Evolutionary conservation across 2,329 filamentous ascomycete genomes (phyloP), one percentile per base, ranked within the genome.

Genomic region (Tolypocladium endophyticum): DNA sequence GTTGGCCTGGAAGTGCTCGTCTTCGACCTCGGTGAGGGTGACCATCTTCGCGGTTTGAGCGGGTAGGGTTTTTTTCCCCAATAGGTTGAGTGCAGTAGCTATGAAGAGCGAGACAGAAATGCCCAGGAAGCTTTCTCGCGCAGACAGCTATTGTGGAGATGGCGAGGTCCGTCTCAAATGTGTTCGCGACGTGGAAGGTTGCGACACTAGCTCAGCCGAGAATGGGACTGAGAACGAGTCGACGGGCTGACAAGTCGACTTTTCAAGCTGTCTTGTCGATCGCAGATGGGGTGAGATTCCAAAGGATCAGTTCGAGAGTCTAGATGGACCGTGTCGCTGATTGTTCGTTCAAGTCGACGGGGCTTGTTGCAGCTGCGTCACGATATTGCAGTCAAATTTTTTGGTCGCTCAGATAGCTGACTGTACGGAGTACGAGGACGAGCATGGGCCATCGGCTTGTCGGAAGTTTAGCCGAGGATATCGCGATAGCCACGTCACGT

Each of bases 21-120:
- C 93, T 73, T 95, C 88, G 72, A 97, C 93, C 81, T 97, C 93
- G 73, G 91, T 90, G 73, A 97, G 90, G 78, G 93, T 91, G 76
- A 97, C 93, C 93, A 97, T 97, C 69, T 76, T 87, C 77, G 60
- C 65, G 61, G 64, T 59, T 69, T 65, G 58, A 56, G 30, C 14
- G 39, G 28, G n/a, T 8, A 23, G 35, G 35, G 12, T 7, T 41
- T 38, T 11, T 33, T n/a, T n/a, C n/a, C n/a, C n/a, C 18, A 38
- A 38, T n/a, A 30, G n/a, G 25, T 20, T 28, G 23, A 16, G 25
- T 33, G 47, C 47, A 16, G 4, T 14, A 20, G 50, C 18, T 9
- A 3, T 33, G 30, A 35, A 30, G 14, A 35, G 30, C 50, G 12
- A 53, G 9, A 2, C 4, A n/a, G 50, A 3, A 23, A 53, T n/a